Conservation (phyloP, 306 rosid genomes). For the Parietaria judaica region DNA sequence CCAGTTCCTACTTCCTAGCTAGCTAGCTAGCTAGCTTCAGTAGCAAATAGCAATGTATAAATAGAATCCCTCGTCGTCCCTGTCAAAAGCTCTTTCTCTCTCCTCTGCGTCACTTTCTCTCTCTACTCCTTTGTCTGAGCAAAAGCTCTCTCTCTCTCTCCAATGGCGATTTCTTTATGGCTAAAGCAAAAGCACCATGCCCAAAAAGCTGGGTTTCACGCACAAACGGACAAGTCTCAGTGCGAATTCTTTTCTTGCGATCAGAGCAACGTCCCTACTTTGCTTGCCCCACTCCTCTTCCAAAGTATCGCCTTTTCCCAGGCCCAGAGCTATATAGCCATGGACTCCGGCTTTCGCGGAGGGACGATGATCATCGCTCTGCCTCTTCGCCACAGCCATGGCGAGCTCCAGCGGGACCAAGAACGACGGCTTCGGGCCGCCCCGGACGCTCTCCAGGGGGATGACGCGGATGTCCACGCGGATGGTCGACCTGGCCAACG, state of each 20-base stretch:
- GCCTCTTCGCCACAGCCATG: conserved; percentile 30
- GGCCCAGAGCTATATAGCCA: background rate
- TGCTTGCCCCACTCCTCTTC: conserved; percentile 50
- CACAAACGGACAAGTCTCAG: background rate
- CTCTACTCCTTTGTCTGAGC: background rate
- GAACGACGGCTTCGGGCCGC: conserved; percentile 27
- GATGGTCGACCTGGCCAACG: conserved; percentile 36
- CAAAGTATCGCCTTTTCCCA: conserved; percentile 48
- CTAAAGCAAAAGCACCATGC: conserved; percentile 22
- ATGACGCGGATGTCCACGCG: conserved; percentile 40
- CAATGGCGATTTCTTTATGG: background rate
- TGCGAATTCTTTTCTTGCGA: conserved; percentile 49
- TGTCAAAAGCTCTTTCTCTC: background rate
- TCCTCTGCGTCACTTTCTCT: background rate
- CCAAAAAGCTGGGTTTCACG: conserved; percentile 12
- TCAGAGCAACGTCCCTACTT: conserved; percentile 39
- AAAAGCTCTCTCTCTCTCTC: background rate
- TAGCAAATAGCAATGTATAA: too few species aligned
- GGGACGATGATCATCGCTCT: background rate
- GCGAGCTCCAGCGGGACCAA: conserved; percentile 84
- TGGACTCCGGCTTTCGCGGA: background rate
- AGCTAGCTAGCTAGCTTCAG: too few species aligned
- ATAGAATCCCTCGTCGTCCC: too few species aligned
- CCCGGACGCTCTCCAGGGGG: conserved; percentile 39
- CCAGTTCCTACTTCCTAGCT: too few species aligned